Evolutionary conservation across 2,329 filamentous ascomycete genomes (phyloP).

Genomic region (Aspergillus hiratsukae): DNA sequence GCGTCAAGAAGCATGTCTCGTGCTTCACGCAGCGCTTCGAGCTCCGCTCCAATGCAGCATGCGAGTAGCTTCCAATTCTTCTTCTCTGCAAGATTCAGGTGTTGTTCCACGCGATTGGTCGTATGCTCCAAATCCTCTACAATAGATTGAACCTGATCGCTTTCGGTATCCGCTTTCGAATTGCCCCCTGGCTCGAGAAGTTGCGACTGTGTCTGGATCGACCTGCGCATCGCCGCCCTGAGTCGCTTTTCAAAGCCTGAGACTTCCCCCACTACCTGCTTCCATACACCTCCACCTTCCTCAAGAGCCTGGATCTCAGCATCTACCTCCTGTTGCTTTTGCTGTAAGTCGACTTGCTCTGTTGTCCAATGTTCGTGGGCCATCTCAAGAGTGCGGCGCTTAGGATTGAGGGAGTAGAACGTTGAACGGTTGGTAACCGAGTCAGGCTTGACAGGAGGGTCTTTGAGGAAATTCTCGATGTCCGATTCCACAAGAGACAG

Average conservation of each 20-base stretch:
- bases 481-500: slow-evolving; percentile 54
- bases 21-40: slow-evolving; percentile 50
- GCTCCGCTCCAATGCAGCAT: slow-evolving; percentile 58
- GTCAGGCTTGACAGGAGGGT: slow-evolving; percentile 42
- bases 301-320: slow-evolving; percentile 54
- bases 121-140: slow-evolving; percentile 45
- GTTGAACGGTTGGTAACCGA: slow-evolving; percentile 26
- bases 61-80: slow-evolving; percentile 59
- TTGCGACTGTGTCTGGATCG: slow-evolving; percentile 21
- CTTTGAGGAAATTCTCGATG: slow-evolving; percentile 48
- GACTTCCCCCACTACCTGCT: slow-evolving; percentile 49
- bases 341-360: slow-evolving; percentile 44
- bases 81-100: slow-evolving; percentile 48
- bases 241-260: slow-evolving; percentile 46
- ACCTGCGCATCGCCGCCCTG: slow-evolving; percentile 29
- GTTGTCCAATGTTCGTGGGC: slow-evolving; percentile 54
- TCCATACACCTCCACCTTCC: slow-evolving; percentile 57
- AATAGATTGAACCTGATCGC: slow-evolving; percentile 27
- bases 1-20: slow-evolving; percentile 31
- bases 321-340: slow-evolving; percentile 45
- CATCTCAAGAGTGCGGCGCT: slow-evolving; percentile 57
- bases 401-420: slow-evolving; percentile 51
- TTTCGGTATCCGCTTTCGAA: slow-evolving; percentile 14
- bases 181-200: slow-evolving; percentile 9
- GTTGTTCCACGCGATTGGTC: slow-evolving; percentile 44